Evolutionary conservation across 106 monocot species (phyloP).

Genomic region (Triglochin maritima): DNA sequence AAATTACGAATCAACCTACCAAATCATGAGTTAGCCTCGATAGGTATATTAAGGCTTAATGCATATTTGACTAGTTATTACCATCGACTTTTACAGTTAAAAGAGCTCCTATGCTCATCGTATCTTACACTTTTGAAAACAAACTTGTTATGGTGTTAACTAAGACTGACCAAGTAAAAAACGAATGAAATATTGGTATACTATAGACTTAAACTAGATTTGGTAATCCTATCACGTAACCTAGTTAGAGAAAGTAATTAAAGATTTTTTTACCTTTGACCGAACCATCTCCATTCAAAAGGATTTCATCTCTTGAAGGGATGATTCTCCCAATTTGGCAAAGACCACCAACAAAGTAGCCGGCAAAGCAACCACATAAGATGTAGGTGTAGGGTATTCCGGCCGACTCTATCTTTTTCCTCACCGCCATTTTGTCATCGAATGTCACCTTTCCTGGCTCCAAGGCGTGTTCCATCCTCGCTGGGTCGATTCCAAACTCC

Average conservation of each 20-base stretch:
- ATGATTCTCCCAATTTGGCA: conserved; percentile 30
- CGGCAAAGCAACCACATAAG: conserved; percentile 45
- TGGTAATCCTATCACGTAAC: no score
- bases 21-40: no score
- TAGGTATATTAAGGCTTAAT: no score
- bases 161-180: no score
- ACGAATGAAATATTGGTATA: no score
- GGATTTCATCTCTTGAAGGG: conserved; percentile 31
- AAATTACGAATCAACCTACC: no score
- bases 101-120: no score
- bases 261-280: conserved; percentile 20
- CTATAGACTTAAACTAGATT: no score
- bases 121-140: no score
- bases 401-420: conserved; percentile 39
- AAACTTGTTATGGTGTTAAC: no score
- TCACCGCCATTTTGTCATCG: conserved; percentile 51
- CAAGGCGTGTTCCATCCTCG: conserved; percentile 39
- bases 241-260: neutral
- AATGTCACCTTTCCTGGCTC: conserved; percentile 35
- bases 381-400: conserved; percentile 45
- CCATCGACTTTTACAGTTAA: no score
- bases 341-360: conserved; percentile 49
- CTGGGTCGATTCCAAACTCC: conserved; percentile 52
- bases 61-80: no score
- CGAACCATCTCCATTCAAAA: conserved; percentile 31